Percentiles rank a stretch among this genome's conserved stretches.
These are phyloP conservation scores for Graphiopsis chlorocephala DNA, from an alignment of 2,329 filamentous ascomycete species.

Conservation along the genomic window DNA sequence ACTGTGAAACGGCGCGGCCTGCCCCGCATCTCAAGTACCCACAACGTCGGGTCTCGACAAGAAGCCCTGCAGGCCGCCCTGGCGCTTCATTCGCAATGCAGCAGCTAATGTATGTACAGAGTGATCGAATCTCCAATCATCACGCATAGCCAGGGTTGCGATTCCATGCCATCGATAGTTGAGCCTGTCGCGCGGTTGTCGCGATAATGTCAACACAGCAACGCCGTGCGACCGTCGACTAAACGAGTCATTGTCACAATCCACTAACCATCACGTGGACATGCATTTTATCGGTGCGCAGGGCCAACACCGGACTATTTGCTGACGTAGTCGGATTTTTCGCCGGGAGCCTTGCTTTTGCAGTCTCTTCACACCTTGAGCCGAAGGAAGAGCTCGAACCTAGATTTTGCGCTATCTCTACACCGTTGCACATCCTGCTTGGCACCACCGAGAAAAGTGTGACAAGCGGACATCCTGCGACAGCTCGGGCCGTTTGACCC, in stretches of 20 bases:
- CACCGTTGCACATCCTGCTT: slow-evolving; percentile 4
- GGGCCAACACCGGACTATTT: not conserved
- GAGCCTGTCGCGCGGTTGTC: not conserved
- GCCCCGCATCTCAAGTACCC: slow-evolving; percentile 1
- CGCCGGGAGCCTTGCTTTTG: not conserved
- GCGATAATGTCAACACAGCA: not conserved
- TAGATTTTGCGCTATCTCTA: slow-evolving; percentile 8
- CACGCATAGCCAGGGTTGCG: not conserved
- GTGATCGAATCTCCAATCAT: not conserved
- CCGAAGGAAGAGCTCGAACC: slow-evolving; percentile 7
- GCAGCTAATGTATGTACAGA: not conserved
- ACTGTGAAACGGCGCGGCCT: not conserved
- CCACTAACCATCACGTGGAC: slow-evolving; percentile 6
- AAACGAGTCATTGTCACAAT: slow-evolving; percentile 8
- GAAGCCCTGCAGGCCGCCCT: not conserved
- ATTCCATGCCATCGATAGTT: not conserved
- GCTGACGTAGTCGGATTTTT: not conserved
- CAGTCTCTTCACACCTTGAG: not conserved
- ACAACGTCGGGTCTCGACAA: not conserved
- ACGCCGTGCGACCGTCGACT: not conserved
- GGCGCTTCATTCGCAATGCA: not conserved
- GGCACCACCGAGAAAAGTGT: not conserved
- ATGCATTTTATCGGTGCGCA: not conserved
- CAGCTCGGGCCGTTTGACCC: slow-evolving; percentile 12
- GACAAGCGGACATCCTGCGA: slow-evolving; percentile 7